These are phyloP conservation scores for Alternaria gaisen DNA, from an alignment of 2,329 filamentous ascomycete genomes.

Conservation along the genomic window DNA sequence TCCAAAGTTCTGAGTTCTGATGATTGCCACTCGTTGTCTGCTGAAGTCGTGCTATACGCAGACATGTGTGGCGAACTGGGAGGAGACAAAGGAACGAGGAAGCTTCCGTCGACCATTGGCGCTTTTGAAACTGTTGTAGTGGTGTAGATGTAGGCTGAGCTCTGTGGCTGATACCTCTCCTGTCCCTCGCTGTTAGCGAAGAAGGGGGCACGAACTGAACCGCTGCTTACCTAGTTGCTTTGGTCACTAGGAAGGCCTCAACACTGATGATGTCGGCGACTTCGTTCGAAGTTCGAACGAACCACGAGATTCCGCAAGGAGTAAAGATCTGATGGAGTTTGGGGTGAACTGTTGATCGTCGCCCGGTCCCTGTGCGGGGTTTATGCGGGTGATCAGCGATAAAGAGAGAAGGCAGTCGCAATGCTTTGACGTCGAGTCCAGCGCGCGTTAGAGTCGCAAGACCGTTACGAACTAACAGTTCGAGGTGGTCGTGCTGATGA, in stretches of 20 bases:
- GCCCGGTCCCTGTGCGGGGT: conserved; percentile 43
- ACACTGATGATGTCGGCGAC: background rate
- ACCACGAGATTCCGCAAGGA: conserved; percentile 16
- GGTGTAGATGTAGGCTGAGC: conserved; percentile 25
- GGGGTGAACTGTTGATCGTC: conserved; percentile 36
- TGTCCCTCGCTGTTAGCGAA: conserved; percentile 36
- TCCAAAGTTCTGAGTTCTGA: conserved; percentile 49
- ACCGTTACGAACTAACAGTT: conserved; percentile 37
- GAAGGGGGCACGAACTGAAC: background rate
- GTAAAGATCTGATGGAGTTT: conserved; percentile 38
- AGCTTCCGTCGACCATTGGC: conserved; percentile 57
- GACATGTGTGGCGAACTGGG: conserved; percentile 62
- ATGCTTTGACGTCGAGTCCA: conserved; percentile 35
- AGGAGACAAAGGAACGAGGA: conserved; percentile 59
- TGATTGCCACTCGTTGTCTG: conserved; percentile 56
- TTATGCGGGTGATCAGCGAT: conserved; percentile 45
- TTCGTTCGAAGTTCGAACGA: background rate
- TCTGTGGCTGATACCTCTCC: conserved; percentile 34
- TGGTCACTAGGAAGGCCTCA: conserved; percentile 13
- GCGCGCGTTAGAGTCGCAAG: conserved; percentile 37
- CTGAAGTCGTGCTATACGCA: conserved; percentile 55
- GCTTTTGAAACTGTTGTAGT: conserved; percentile 36
- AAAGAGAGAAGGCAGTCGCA: conserved; percentile 29
- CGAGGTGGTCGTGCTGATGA: conserved; percentile 32
- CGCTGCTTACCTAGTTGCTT: conserved; percentile 19